These are phyloP conservation scores for Trichoderma semiorbis DNA, from an alignment of 2,329 filamentous ascomycete genomes.

Conservation along the genomic window DNA sequence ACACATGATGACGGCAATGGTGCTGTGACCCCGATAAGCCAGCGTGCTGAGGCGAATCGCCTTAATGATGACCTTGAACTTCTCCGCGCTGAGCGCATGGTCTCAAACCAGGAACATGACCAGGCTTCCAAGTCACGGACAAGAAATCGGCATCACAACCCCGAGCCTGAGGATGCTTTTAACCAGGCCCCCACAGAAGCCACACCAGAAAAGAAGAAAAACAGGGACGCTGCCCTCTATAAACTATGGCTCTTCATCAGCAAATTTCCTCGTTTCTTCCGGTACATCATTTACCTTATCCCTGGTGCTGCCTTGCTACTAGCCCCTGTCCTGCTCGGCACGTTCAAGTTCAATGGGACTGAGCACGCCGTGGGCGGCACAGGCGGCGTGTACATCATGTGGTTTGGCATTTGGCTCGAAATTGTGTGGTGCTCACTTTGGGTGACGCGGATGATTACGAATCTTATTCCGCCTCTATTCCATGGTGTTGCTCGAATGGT, in stretches of 20 bases:
- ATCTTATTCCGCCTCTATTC: slow-evolving; percentile 47
- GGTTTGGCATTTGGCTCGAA: slow-evolving; percentile 95
- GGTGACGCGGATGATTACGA: slow-evolving; percentile 60
- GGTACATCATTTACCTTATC: slow-evolving; percentile 48
- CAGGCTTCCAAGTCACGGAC: slow-evolving; percentile 23
- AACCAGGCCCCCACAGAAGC: slow-evolving; percentile 34
- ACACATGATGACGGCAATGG: slow-evolving; percentile 23
- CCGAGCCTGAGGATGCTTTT: slow-evolving; percentile 45
- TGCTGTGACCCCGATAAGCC: slow-evolving; percentile 25
- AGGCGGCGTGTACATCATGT: slow-evolving; percentile 74
- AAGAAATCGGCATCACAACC: slow-evolving; percentile 33
- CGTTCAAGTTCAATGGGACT: slow-evolving; percentile 36
- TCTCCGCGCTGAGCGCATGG: slow-evolving; percentile 44
- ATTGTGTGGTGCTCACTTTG: slow-evolving; percentile 90
- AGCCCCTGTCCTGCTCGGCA: slow-evolving; percentile 45
- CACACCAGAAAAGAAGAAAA: slow-evolving; percentile 30
- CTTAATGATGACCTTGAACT: slow-evolving; percentile 49
- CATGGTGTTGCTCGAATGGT: slow-evolving; percentile 63
- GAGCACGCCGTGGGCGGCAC: slow-evolving; percentile 55
- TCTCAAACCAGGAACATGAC: slow-evolving; percentile 43
- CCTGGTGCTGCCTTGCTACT: slow-evolving; percentile 45
- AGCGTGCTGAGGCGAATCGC: slow-evolving; percentile 36
- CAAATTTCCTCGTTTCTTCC: slow-evolving; percentile 49
- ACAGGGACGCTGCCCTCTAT: slow-evolving; percentile 35
- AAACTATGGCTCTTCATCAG: slow-evolving; percentile 44